Evolutionary conservation across 495 filamentous ascomycete genomes (phyloP).

Genomic region (Neurospora tetrasperma): DNA sequence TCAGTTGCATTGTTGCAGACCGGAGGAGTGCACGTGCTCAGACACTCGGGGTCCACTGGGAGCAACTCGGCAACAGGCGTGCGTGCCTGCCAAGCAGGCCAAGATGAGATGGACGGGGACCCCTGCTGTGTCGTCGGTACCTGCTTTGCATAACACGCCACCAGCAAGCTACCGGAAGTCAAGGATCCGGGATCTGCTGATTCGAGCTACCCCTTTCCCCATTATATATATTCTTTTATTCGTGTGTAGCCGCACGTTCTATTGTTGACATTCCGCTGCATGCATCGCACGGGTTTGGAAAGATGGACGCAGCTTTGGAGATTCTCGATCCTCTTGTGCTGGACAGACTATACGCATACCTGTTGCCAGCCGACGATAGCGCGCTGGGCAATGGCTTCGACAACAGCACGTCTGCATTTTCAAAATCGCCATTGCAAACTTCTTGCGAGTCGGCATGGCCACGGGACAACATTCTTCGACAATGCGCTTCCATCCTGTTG

Average conservation of each 20-base stretch:
- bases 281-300: background rate
- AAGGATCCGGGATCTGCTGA: background rate
- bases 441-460: constrained; percentile 9
- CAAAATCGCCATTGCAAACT: background rate
- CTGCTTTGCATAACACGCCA: background rate
- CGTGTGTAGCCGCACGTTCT: background rate
- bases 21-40: background rate
- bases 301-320: constrained; percentile 12
- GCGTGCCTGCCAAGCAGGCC: background rate
- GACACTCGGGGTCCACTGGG: background rate
- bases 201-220: background rate
- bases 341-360: constrained; percentile 14
- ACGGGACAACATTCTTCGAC: constrained; percentile 15
- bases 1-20: background rate
- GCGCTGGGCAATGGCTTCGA: background rate
- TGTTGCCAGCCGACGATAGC: constrained; percentile 6
- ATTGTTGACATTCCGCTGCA: background rate
- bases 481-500: constrained; percentile 11
- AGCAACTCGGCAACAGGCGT: background rate
- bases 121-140: background rate
- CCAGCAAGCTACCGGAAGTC: background rate
- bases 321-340: constrained; percentile 14
- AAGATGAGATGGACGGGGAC: background rate
- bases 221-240: background rate
- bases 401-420: background rate